Base-by-base conservation (phyloP, 2,329 filamentous ascomycete genomes). In the Colletotrichum tabaci region DNA sequence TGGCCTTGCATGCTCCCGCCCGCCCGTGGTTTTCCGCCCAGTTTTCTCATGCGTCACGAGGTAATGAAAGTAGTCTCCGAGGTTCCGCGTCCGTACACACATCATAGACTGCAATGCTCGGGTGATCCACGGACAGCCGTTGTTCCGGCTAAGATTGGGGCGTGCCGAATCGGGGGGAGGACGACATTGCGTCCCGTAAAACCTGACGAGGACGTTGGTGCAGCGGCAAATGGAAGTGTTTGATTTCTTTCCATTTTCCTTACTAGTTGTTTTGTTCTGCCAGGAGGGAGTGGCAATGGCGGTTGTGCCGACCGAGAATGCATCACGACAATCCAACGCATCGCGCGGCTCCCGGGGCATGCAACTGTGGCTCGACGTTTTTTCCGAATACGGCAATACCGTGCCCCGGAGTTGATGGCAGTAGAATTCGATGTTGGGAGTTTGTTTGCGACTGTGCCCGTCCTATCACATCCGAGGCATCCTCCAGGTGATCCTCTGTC, bases 1-100 rank as follows among this genome's bases (percentile, higher is more conserved):
- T 57, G 58, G 68, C 57, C 55, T 72, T 56, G 66, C 56, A 68
- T 61, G 44, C 47, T 66, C 50, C 70, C 47, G 65, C 55, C 67
- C 40, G 66, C 47, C 67, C 40, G 66, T 42, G 46, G 57, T 35
- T 71, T 58, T 47, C 60, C 46, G 53, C 58, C 26, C 44, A 56
- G 35, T 69, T 35, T 69, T 47, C 26, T 7, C n/a, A 40, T 47
- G 46, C 23, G 55, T 67, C 49, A 49, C 30, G 38, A 53, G 35
- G 49, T 47, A 40, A 9, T 35, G 30, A 9, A 35, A 9, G 23
- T 30, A 61, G 40, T 38, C 9, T 35, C 35, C 64, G 40, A 40
- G 30, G 23, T 44, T 47, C 35, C 18, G 60, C 21, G 16, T 52
- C 60, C 35, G 35, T 35, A 42, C 26, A 42, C 40, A 47, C 12